These are phyloP conservation scores for Chamaecrista fasciculata DNA, from an alignment of 306 rosid species.

Conservation along the genomic window DNA sequence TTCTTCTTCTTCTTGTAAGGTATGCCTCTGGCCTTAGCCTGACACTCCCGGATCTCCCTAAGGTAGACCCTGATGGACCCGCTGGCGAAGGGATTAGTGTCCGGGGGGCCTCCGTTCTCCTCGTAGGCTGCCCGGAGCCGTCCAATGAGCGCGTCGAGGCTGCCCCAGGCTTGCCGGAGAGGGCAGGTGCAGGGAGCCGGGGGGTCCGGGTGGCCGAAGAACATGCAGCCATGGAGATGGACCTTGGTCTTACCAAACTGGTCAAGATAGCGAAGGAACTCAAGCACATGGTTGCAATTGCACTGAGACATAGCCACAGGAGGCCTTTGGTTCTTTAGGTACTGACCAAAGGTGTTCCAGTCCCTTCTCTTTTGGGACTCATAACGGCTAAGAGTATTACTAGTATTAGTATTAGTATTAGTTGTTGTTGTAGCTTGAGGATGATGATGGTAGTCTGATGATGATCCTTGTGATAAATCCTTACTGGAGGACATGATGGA, in stretches of 20 bases:
- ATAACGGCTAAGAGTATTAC: constrained; percentile 76
- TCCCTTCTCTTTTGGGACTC: constrained; percentile 94
- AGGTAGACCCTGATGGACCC: constrained; percentile 82
- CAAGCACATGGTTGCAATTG: constrained; percentile 80
- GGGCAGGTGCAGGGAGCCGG: constrained; percentile 97
- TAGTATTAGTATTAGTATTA: constrained; percentile 42
- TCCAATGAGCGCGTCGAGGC: constrained; percentile 94
- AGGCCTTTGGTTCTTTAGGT: constrained; percentile 81
- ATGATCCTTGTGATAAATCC: no score
- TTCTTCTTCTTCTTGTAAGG: constrained; percentile 97
- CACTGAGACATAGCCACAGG: constrained; percentile 81
- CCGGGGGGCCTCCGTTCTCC: constrained; percentile 82
- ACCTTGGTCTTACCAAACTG: constrained; percentile 98
- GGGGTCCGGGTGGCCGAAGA: constrained; percentile 91
- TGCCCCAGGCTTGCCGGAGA: constrained; percentile 92
- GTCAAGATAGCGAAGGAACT: constrained; percentile 79
- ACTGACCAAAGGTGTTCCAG: constrained; percentile 98
- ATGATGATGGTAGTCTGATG: no score
- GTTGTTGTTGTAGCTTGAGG: no score
- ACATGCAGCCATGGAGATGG: constrained; percentile 85
- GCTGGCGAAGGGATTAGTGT: constrained; percentile 77
- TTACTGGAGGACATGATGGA: no score
- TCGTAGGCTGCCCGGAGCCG: constrained; percentile 96
- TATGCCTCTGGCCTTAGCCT: constrained; percentile 94
- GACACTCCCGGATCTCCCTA: constrained; percentile 84